Evolutionary conservation across 164 flowering plant species (phyloP), one percentile per base, ranked within the genome.

Genomic region (Berberis thunbergii): DNA sequence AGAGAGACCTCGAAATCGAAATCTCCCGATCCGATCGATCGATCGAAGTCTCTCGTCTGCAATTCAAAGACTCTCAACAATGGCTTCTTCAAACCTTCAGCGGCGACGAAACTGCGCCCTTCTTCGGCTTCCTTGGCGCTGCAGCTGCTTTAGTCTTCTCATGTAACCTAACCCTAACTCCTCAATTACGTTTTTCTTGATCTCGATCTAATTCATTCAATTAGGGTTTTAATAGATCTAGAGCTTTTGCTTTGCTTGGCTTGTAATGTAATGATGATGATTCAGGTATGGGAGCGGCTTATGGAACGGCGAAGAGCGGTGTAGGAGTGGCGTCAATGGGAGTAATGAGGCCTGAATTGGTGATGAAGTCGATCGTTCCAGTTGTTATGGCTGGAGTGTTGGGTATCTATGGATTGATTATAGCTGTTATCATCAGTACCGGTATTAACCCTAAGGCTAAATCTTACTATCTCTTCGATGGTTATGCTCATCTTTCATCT

Each of bases 131-230:
- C 74, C 87, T 85, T 26, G 90, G 94, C 48, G 90, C 94, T 5
- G 90, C 90, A 1, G 87, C 94, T 9, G 94, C 95, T 43, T 81
- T 88, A 6, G 89, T 88, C 58, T 88, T 88, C 85, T 88, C 96
- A 67, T 88, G 59, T 56, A 56, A 56, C 9, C 52, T 6, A 54
- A n/a, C 59, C 59, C n/a, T 3, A 52, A 6, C 55, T 52, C 55
- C 55, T 52, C n/a, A 3, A 12, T 52, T 3, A 10, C n/a, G n/a
- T 13, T 56, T 49, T 42, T 38, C 3, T 56, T n/a, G 5, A 0
- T 56, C 7, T 56, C 41, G 3, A 40, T 38, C 6, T 13, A 2
- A 8, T 6, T 52, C 13, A 10, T 7, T 6, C 55, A 2, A 6
- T 56, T 2, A 38, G 3, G 7, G 41, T 38, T 56, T 40, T 52